Evolutionary conservation across 805 yeast species (phyloP).

Genomic region (Ogataea philodendri): DNA sequence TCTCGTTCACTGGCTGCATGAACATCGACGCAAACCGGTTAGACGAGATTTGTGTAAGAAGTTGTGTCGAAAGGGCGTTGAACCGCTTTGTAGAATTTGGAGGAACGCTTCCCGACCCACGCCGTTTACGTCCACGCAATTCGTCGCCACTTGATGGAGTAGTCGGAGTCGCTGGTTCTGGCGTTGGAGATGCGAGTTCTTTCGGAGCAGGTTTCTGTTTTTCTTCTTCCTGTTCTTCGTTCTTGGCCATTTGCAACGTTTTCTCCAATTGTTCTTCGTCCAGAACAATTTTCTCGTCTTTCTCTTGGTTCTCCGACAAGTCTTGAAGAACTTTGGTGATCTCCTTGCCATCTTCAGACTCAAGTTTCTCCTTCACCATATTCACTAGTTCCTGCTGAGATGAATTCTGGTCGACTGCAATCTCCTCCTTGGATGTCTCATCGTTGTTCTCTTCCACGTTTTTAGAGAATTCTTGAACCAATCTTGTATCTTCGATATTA

Average conservation of each 20-base stretch:
- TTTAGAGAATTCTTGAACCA: conserved; percentile 29
- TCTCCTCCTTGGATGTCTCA: not conserved
- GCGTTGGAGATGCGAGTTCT: conserved; percentile 19
- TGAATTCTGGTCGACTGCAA: conserved; percentile 16
- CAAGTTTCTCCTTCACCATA: conserved; percentile 9
- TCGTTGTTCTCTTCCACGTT: not conserved
- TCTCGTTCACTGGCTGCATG: conserved; percentile 61
- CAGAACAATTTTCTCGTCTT: conserved; percentile 4
- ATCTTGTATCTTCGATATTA: conserved; percentile 36
- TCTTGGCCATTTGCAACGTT: conserved; percentile 8
- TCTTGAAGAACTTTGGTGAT: conserved; percentile 5
- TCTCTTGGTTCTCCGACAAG: conserved; percentile 7
- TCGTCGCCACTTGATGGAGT: conserved; percentile 10
- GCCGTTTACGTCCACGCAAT: conserved; percentile 20
- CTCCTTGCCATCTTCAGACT: conserved; percentile 12
- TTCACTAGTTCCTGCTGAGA: conserved; percentile 6
- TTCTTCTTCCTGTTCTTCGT: conserved; percentile 4
- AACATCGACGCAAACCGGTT: conserved; percentile 75
- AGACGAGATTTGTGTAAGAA: conserved; percentile 63
- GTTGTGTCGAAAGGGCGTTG: conserved; percentile 57
- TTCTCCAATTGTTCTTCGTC: conserved; percentile 8
- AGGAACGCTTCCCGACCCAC: conserved; percentile 19
- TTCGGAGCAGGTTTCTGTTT: not conserved
- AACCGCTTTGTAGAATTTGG: conserved; percentile 46
- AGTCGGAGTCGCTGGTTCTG: conserved; percentile 23